Conservation (phyloP, 108 stramenopile species). For the Nitzschia palea region DNA sequence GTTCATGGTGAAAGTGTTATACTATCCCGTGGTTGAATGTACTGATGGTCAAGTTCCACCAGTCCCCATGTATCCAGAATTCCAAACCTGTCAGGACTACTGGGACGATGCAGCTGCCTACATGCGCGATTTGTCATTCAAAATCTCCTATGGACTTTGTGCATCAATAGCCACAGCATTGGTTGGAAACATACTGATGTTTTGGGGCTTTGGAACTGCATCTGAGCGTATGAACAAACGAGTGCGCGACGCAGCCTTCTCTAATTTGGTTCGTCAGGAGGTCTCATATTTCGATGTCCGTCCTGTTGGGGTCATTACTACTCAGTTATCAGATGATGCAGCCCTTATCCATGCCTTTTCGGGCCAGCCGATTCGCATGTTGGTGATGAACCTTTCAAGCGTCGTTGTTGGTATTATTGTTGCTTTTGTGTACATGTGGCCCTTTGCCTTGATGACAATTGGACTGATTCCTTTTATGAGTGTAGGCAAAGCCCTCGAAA, state of each 20-base stretch:
- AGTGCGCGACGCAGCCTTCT: slow-evolving; percentile 57
- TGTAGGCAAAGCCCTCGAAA: slow-evolving; percentile 57
- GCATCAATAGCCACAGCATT: slow-evolving; percentile 31
- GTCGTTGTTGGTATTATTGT: slow-evolving; percentile 60
- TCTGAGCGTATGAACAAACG: slow-evolving; percentile 66
- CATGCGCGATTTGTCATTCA: slow-evolving; percentile 41
- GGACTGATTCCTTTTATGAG: slow-evolving; percentile 60
- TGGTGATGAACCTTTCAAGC: slow-evolving; percentile 46
- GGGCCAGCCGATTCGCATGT: slow-evolving; percentile 59
- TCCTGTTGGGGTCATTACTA: slow-evolving; percentile 50
- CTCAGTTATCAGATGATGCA: slow-evolving; percentile 65
- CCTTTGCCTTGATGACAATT: slow-evolving; percentile 39
- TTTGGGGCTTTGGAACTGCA: slow-evolving; percentile 61
- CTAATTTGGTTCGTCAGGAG: slow-evolving; percentile 48
- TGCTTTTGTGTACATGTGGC: slow-evolving; percentile 72
- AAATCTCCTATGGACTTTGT: slow-evolving; percentile 29
- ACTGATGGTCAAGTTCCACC: slow-evolving; percentile 3
- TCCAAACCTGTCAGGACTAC: slow-evolving; percentile 47
- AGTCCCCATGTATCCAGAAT: slow-evolving; percentile 3
- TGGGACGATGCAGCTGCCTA: slow-evolving; percentile 31
- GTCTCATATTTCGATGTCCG: slow-evolving; percentile 50
- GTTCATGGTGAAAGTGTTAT: slow-evolving; percentile 54
- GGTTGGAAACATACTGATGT: slow-evolving; percentile 50
- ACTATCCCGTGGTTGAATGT: slow-evolving; percentile 36
- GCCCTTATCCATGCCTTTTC: slow-evolving; percentile 58